A percentile compares a stretch with the other conserved stretches of the same genome.
Conservation (phyloP, 106 monocot species). For the Allium cepa region DNA sequence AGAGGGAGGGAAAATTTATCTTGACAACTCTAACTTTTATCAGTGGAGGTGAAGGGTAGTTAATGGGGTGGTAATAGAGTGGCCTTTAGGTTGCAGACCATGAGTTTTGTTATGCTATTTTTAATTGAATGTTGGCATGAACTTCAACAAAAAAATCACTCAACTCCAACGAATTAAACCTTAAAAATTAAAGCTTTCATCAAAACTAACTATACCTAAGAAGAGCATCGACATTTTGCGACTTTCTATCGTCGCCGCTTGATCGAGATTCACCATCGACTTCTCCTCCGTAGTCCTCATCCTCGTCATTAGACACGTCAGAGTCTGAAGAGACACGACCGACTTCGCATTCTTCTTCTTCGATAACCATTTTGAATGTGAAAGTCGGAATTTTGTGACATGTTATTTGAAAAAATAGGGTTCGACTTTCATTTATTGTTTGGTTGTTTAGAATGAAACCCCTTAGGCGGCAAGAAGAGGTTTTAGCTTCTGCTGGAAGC, state of each 20-base stretch:
- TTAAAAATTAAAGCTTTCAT: not conserved
- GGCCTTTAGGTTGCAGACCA: too few species aligned
- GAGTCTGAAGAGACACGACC: not conserved
- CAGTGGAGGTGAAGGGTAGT: too few species aligned
- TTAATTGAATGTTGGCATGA: not conserved
- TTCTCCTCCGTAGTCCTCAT: not conserved
- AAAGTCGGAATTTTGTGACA: too few species aligned
- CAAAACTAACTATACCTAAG: conserved; percentile 5
- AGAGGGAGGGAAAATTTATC: too few species aligned
- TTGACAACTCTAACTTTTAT: too few species aligned
- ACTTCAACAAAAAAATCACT: not conserved
- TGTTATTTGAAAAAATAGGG: too few species aligned
- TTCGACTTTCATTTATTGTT: too few species aligned
- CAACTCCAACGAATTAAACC: not conserved
- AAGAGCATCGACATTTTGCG: conserved; percentile 18
- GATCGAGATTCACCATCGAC: not conserved
- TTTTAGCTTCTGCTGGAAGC: too few species aligned
- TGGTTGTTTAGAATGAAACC: too few species aligned
- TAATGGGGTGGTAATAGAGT: too few species aligned
- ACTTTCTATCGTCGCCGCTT: conserved; percentile 14
- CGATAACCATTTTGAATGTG: not conserved
- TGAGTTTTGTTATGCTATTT: too few species aligned
- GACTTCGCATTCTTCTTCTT: not conserved
- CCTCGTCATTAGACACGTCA: not conserved
- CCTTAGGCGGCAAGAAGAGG: too few species aligned